Evolutionary conservation across 75 land plant genomes (phyloP), one percentile per base, ranked within the genome.

Genomic region (Pinus albicaulis): DNA sequence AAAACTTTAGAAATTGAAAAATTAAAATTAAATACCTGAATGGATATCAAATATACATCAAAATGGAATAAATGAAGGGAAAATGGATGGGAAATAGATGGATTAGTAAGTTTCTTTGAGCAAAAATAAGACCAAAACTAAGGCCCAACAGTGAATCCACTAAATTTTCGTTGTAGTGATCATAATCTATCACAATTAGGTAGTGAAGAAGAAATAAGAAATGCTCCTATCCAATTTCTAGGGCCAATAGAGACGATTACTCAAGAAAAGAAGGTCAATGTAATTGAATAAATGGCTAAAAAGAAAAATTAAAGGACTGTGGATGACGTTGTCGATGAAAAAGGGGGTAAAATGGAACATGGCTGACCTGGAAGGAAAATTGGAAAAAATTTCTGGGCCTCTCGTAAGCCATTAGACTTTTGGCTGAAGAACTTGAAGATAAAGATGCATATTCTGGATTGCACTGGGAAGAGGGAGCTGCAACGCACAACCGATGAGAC

Each of bases 401-500:
- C 79, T 8, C 74, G 56, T 69, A 90, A 89, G 36, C 89, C 89
- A 28, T 82, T 96, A 59, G 93, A 92, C 62, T 59, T 77, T n/a
- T n/a, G 77, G 97, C 97, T 65, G 99, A 96, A 77, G 98, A 96
- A 64, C 73, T 87, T 16, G 99, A 96, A 80, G 94, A 87, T 79
- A 86, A 80, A 38, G 88, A 88, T 15, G 98, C 98, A 16, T 95
- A 81, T 28, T 89, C 90, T 72, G 95, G 92, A 44, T 63, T 94
- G 82, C 89, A 94, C 48, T 89, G 83, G 88, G 93, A 94, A 74
- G 99, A 87, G 70, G 97, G 99, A 24, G 97, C 90, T 10, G 92
- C 90, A 74, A 90, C 99, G 16, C 98, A 92, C n/a, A n/a, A n/a
- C n/a, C n/a, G n/a, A n/a, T n/a, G n/a, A n/a, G n/a, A n/a, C n/a